Evolutionary conservation across 2,329 filamentous ascomycete species (phyloP).

Genomic region (Chaetomium globosum): DNA sequence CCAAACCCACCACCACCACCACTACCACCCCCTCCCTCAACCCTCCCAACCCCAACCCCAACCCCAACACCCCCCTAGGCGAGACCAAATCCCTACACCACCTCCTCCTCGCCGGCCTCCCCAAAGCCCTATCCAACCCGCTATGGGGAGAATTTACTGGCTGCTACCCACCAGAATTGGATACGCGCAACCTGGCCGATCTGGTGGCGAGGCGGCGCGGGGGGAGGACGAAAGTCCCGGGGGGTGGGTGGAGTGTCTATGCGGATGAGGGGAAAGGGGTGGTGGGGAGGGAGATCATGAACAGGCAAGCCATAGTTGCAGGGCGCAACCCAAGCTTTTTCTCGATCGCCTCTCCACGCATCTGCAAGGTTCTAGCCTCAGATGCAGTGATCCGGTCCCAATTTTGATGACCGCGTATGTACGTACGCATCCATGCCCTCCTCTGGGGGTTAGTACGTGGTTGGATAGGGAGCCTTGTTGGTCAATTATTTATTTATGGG

Average conservation of each 20-base stretch:
- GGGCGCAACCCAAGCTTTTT: no score
- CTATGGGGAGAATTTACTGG: no score
- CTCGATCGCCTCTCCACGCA: no score
- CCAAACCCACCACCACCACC: conserved; percentile 48
- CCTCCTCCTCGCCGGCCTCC: conserved; percentile 75
- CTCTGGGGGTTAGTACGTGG: no score
- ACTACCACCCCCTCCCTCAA: conserved; percentile 39
- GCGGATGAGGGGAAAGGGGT: conserved; percentile 55
- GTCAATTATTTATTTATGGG: no score
- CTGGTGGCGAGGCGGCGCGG: conserved; percentile 70
- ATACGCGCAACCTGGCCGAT: conserved; percentile 70
- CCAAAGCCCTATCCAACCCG: conserved; percentile 77
- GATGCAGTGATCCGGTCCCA: no score
- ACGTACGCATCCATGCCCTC: no score
- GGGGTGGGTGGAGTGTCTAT: conserved; percentile 80
- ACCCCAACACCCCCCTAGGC: conserved; percentile 39
- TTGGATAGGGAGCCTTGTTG: no score
- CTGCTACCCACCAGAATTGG: no score
- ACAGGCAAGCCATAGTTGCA: no score
- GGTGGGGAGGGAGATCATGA: conserved; percentile 42
- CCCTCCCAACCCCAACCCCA: conserved; percentile 32
- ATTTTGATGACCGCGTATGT: no score
- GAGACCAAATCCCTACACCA: conserved; percentile 68
- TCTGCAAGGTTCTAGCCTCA: no score
- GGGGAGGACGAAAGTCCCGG: conserved; percentile 69